Evolutionary conservation across 805 yeast genomes (phyloP), one percentile per base, ranked within the genome.

Genomic region (Wickerhamomyces chaumierensis): DNA sequence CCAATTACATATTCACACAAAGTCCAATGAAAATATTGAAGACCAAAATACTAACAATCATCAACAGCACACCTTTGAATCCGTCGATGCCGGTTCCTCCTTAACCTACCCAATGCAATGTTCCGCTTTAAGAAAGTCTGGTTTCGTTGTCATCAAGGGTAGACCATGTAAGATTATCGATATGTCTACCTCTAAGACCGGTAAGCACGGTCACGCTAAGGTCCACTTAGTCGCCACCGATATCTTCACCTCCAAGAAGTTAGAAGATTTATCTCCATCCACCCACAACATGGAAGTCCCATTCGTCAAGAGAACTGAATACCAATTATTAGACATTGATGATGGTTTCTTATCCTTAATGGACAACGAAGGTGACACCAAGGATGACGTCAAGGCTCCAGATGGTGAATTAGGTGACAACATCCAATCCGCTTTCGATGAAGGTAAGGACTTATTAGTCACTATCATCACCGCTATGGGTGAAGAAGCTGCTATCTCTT

Each of bases 171-270:
- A 92, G 81, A 92, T 92, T 70, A 94, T 92, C 61, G 98, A 92
- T 69, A 92, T 92, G 98, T 92, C 98, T 49, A 92, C 98, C 64
- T 92, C 98, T 63, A 92, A 92, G 83, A 92, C 98, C 59, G 98
- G 98, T 75, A 92, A 92, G 96, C 98, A 92, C 83, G 98, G 98
- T 76, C 98, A 92, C 92, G 98, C 98, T 68, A 92, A 92, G 81
- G 98, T 92, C 70, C 97, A 92, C 73, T 79, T 92, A 73, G 97
- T 92, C 55, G 97, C 97, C 65, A 80, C 84, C 60, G 98, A 92
- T 69, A 90, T 92, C 69, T 92, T 92, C 90, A 92, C 98, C 61
- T 83, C 85, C 70, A 92, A 92, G 88, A 92, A 92, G 78, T 81
- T 88, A 70, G 98, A 92, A 81, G 98, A 92, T 74, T 83, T 92